A percentile compares a stretch with the other conserved stretches of the same genome.
These are phyloP conservation scores for Calonectria hawksworthii DNA, from an alignment of 2,329 filamentous ascomycete genomes.

Conservation along the genomic window DNA sequence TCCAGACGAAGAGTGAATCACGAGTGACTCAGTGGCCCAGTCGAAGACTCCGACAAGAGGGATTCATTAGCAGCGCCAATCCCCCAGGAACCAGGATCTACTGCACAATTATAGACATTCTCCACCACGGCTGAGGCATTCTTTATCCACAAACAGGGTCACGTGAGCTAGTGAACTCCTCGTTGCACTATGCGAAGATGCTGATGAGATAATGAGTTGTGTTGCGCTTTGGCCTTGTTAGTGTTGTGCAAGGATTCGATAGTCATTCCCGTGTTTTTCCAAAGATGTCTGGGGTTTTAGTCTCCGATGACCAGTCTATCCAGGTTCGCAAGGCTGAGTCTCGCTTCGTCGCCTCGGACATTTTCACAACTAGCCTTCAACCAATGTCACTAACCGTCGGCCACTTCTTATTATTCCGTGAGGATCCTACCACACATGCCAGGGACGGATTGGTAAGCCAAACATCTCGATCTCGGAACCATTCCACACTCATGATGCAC, in stretches of 20 bases:
- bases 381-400: background rate
- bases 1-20: background rate
- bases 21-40: background rate
- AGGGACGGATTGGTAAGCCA: slow-evolving; percentile 2
- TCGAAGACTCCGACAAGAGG: background rate
- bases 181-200: background rate
- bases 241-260: background rate
- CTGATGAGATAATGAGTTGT: background rate
- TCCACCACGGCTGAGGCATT: background rate
- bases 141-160: background rate
- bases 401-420: background rate
- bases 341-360: background rate
- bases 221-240: background rate
- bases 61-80: background rate
- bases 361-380: background rate
- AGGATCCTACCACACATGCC: background rate
- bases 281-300: background rate
- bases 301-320: background rate
- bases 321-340: background rate
- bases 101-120: background rate
- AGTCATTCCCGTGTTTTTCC: background rate
- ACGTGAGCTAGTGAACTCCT: background rate
- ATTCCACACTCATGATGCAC: background rate
- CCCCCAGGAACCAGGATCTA: background rate
- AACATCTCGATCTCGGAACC: slow-evolving; percentile 18